Conservation (phyloP, 1,139 yeast species). For the Williopsis jadinii region DNA sequence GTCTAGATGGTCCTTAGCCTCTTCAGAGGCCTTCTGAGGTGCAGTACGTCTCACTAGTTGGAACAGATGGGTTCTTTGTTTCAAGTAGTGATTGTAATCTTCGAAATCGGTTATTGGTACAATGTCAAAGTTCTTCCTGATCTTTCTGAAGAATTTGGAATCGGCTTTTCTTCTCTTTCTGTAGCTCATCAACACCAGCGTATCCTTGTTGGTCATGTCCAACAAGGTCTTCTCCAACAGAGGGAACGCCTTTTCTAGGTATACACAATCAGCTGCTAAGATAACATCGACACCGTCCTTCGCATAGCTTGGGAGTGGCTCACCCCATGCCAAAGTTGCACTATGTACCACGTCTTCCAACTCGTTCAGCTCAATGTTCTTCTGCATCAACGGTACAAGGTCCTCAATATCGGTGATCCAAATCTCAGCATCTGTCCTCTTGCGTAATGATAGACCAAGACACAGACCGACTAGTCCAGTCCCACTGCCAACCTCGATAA, state of each 20-base stretch:
- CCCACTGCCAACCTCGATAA: constrained; percentile 49
- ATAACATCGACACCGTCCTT: constrained; percentile 33
- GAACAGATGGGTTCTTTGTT: constrained; percentile 35
- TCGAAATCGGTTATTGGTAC: constrained; percentile 25
- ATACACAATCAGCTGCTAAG: constrained; percentile 53
- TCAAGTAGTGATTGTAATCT: constrained; percentile 20
- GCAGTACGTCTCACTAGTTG: constrained; percentile 24
- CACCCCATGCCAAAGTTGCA: constrained; percentile 42
- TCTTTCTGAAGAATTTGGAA: constrained; percentile 36
- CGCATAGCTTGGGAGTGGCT: constrained; percentile 31
- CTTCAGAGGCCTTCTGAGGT: too few relatives aligned
- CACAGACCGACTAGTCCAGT: constrained; percentile 46
- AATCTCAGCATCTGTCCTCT: constrained; percentile 23
- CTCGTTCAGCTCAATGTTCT: constrained; percentile 35
- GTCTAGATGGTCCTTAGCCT: too few relatives aligned
- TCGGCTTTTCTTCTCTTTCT: constrained; percentile 49
- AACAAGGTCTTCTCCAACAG: constrained; percentile 39
- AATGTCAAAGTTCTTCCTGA: constrained; percentile 31
- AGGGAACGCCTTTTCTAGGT: constrained; percentile 46
- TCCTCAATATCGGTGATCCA: constrained; percentile 36
- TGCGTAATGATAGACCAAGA: constrained; percentile 20
- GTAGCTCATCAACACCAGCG: constrained; percentile 41
- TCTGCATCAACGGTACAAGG: constrained; percentile 38
- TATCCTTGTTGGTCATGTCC: constrained; percentile 34
- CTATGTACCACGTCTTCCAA: constrained; percentile 32